phyloP scores from a whole-genome alignment of 225 moss, liverwort and hornwort species.

The Straminergon stramineum region DNA sequence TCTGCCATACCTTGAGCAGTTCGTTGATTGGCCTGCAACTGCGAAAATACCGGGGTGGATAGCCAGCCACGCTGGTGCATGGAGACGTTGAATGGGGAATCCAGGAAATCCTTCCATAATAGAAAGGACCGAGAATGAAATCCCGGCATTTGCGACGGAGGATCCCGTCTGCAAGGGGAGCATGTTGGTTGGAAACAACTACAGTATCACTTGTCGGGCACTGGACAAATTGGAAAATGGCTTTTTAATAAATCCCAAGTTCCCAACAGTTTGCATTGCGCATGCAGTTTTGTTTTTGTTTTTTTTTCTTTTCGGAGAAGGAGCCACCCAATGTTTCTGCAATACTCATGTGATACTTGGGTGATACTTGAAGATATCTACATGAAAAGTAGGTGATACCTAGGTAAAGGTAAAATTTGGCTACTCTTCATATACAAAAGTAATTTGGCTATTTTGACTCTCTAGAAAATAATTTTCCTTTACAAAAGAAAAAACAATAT shows the following conservation, averaged over 20 bases:
- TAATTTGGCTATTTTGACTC: too few relatives aligned
- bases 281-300: too few relatives aligned
- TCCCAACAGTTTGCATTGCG: neutral
- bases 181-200: neutral
- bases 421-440: too few relatives aligned
- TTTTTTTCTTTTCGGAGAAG: too few relatives aligned
- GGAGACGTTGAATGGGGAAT: neutral
- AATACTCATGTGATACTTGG: too few relatives aligned
- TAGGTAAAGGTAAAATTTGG: too few relatives aligned
- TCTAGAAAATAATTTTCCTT: too few relatives aligned
- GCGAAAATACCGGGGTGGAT: neutral
- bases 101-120: neutral
- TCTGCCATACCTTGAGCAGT: neutral
- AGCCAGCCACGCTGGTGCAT: neutral
- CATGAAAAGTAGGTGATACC: too few relatives aligned
- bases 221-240: neutral
- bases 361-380: too few relatives aligned
- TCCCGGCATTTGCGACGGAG: neutral
- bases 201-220: neutral
- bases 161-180: neutral
- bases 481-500: too few relatives aligned
- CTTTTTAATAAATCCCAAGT: neutral
- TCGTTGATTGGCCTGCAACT: neutral
- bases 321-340: too few relatives aligned
- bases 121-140: neutral